A percentile compares a stretch with the other conserved stretches of the same genome.
Conservation (phyloP, 208 protist genomes). For the Leishmania tropica region DNA sequence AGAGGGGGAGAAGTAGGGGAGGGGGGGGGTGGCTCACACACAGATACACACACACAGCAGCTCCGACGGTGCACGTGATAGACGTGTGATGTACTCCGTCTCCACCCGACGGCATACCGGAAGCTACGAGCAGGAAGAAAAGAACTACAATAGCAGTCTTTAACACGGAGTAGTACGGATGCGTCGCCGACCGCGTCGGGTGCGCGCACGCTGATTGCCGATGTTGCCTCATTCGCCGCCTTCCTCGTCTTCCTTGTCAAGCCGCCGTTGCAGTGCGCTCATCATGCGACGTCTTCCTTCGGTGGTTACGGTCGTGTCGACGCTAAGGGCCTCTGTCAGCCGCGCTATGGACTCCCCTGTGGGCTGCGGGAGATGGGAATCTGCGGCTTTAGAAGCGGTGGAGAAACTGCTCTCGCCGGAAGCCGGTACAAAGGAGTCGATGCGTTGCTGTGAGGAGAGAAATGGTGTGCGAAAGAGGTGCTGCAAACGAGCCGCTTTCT, state of each 20-base stretch:
- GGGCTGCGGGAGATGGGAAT: neutral
- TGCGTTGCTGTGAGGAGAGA: constrained; percentile 39
- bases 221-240: neutral
- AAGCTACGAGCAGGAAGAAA: neutral
- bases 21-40: neutral
- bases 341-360: neutral
- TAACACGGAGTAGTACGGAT: neutral
- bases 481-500: constrained; percentile 54
- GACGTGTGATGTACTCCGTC: neutral
- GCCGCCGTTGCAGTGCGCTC: constrained; percentile 25
- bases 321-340: neutral
- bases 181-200: neutral
- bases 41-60: neutral
- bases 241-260: constrained; percentile 40
- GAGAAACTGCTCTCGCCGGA: neutral
- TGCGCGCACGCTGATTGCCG: neutral
- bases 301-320: neutral
- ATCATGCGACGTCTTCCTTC: constrained; percentile 36
- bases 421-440: constrained; percentile 20
- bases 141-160: neutral
- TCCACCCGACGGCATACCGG: neutral
- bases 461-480: constrained; percentile 62
- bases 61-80: neutral
- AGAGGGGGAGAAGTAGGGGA: neutral
- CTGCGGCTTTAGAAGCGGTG: neutral